Evolutionary conservation across 2,329 filamentous ascomycete genomes (phyloP).

Genomic region (Chlorencoelia australis): DNA sequence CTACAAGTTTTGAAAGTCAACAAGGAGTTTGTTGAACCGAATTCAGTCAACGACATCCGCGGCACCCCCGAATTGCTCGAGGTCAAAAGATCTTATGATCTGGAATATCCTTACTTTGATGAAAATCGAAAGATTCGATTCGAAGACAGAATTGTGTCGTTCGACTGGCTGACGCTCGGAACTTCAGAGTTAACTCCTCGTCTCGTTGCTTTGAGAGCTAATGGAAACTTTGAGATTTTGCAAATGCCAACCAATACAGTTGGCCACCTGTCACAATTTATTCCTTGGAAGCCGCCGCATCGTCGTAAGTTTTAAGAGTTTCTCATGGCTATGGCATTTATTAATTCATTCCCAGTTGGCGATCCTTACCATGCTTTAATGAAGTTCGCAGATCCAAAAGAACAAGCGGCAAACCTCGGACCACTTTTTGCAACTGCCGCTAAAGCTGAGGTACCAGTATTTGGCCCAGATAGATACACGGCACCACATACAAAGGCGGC

Average conservation of each 20-base stretch:
- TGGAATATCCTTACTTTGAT: constrained; percentile 48
- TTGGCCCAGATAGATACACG: constrained; percentile 43
- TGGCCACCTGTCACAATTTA: constrained; percentile 48
- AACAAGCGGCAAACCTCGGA: constrained; percentile 42
- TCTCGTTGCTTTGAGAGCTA: constrained; percentile 49
- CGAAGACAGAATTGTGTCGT: constrained; percentile 51
- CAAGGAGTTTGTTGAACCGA: constrained; percentile 39
- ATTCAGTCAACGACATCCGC: constrained; percentile 35
- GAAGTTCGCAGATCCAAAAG: constrained; percentile 43
- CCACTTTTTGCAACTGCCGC: constrained; percentile 44
- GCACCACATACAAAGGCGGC: constrained; percentile 6
- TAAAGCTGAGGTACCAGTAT: constrained; percentile 44
- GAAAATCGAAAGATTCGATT: constrained; percentile 34
- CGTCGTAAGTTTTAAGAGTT: constrained; percentile 30
- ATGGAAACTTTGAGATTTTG: constrained; percentile 50
- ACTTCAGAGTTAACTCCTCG: constrained; percentile 46
- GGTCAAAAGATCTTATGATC: constrained; percentile 48
- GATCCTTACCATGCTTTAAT: constrained; percentile 45
- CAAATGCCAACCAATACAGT: constrained; percentile 49
- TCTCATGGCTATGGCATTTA: too few relatives aligned
- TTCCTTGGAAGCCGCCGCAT: constrained; percentile 51
- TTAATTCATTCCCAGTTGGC: constrained; percentile 38
- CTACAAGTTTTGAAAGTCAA: constrained; percentile 50
- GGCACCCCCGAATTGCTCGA: constrained; percentile 49
- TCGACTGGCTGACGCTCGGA: constrained; percentile 55